These are phyloP conservation scores for Isabelozyma rhagii DNA, from an alignment of 805 yeast genomes.

Conservation along the genomic window DNA sequence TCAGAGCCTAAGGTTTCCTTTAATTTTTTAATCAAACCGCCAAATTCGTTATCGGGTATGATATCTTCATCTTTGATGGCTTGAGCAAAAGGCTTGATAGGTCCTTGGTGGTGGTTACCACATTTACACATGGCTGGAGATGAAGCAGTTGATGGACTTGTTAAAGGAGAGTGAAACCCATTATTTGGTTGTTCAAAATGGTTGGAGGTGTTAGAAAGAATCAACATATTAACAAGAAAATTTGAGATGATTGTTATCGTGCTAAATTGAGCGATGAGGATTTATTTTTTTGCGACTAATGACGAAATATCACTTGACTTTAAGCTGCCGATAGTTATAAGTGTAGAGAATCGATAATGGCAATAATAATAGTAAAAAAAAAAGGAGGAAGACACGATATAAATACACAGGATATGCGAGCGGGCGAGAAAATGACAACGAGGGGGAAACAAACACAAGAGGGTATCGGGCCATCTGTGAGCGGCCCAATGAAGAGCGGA, in stretches of 20 bases:
- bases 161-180: neutral
- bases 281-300: neutral
- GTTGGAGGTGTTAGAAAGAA: neutral
- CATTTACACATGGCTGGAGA: neutral
- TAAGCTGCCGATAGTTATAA: too few relatives aligned
- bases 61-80: constrained; percentile 2
- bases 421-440: neutral
- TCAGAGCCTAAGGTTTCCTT: constrained; percentile 23
- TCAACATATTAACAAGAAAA: neutral
- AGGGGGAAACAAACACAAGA: neutral
- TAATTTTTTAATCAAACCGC: constrained; percentile 24
- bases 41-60: constrained; percentile 14
- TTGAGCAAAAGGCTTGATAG: neutral
- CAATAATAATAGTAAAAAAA: neutral
- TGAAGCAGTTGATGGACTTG: neutral
- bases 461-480: neutral
- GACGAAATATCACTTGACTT: neutral
- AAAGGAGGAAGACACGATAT: neutral
- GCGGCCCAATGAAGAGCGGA: neutral
- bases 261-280: neutral
- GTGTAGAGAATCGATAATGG: too few relatives aligned
- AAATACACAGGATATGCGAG: neutral
- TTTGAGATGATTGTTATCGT: neutral
- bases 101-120: neutral
- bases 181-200: neutral